Base-by-base conservation (phyloP, 257 asterid genomes). In the Fraxinus cuspidata region DNA sequence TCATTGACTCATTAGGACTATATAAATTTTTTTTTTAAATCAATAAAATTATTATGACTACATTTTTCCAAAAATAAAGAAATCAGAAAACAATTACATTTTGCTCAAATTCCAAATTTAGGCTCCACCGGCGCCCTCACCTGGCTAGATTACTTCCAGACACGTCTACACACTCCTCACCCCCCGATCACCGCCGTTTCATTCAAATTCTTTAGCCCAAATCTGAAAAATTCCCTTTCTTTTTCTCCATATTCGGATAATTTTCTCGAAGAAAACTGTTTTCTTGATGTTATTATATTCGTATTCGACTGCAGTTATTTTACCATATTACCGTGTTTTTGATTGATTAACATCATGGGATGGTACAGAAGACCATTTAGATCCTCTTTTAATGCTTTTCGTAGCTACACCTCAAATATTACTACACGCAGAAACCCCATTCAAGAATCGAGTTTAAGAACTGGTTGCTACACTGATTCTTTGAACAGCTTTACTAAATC, bases 291-390 rank as follows among this genome's bases (percentile, higher is more conserved):
- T 23, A 63, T 63, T 25, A 4, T 47, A 15, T 47, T 44, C n/a
- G 56, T 47, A 13, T 47, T 15, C 56, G 5, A 47, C n/a, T 47
- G 56, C n/a, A 47, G 56, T 47, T 47, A 47, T 47, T 47, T 47
- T 47, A 47, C 56, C 56, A 63, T 25, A 23, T 63, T 25, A 23
- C 3, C 21, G 27, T 29, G 32, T 74, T 19, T 10, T 76, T 75
- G 72, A 75, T 11, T n/a, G 79, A 53, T 73, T 51, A 40, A 42
- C 69, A 75, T n/a, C 79, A 94, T 92, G 98, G 89, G 88, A 53
- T 92, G 92, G 94, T 87, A 79, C 75, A 85, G 88, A 83, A 81
- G 90, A 84, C 68, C 97, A 68, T 71, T 96, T 35, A 81, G 80
- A 73, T 81, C 83, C 1, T 83, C 86, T 27, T 29, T 67, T 12